Evolutionary conservation across 2,329 filamentous ascomycete genomes (phyloP), one percentile per base, ranked within the genome.

Genomic region (Fusarium piperis): DNA sequence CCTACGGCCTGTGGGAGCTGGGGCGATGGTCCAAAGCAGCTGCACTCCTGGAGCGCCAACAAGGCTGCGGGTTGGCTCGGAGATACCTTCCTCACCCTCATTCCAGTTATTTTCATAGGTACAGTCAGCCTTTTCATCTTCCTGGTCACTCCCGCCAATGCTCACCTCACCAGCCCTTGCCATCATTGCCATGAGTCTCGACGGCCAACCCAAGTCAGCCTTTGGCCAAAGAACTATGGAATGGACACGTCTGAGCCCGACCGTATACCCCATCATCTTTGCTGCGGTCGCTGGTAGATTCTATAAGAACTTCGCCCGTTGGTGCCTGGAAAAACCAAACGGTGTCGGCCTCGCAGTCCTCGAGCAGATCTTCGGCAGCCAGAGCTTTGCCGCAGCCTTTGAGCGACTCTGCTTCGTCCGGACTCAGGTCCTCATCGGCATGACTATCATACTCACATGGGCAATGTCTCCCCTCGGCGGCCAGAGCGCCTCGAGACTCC

Each of bases 331-430:
- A 33, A 55, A 58, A 11, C 35, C 32, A 20, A 8, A 44, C 6
- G 64, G 64, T 3, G 51, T 66, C 23, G n/a, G 41, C 13, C 28
- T 66, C 13, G 64, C 41, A 16, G 41, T 38, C 13, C 52, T 66
- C 6, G 64, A 66, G 26, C 64, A 66, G 33, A 53, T 66, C 30
- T 66, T 63, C 3, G 64, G 64, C 8, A 66, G 64, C 23, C 64
- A 66, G 44, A 66, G 59, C 30, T 62, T 66, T 44, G 52, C 64
- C 48, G 52, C 30, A 11, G 64, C 64, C 16, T 38, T 66, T 26
- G 59, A 66, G 28, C 59, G 59, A 4, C 39, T 59, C 6, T 15
- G 61, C 12, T 52, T 53, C 26, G 26, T 66, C 20, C 52, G 59
- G 4, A 59, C 64, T 2, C 35, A 55, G 10, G 13, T 58, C 8